Conservation (phyloP, 495 filamentous ascomycete genomes). For the Penicillium coprophilum region DNA sequence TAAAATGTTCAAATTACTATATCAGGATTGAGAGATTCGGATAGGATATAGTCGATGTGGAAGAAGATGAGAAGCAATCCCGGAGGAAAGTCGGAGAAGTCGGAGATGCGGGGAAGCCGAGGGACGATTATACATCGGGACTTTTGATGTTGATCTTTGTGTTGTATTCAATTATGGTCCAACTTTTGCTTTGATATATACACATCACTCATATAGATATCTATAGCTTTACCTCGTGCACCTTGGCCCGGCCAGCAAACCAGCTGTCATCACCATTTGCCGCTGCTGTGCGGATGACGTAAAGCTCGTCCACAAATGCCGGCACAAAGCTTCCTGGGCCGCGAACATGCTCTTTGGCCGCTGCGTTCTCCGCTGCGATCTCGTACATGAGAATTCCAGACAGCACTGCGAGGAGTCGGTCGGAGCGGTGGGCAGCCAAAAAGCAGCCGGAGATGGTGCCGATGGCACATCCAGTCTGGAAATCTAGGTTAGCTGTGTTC, state of each 20-base stretch:
- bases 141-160: no score
- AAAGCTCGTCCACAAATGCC: constrained; percentile 75
- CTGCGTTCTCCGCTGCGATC: constrained; percentile 79
- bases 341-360: constrained; percentile 56
- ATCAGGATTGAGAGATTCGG: background rate
- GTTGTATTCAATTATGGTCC: background rate
- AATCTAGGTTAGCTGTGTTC: constrained; percentile 8
- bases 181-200: constrained; percentile 11
- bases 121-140: no score
- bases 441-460: constrained; percentile 78
- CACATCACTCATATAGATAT: constrained; percentile 9
- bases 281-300: constrained; percentile 51
- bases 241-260: constrained; percentile 54
- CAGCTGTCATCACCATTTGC: constrained; percentile 50
- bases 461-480: constrained; percentile 74
- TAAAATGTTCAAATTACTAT: background rate
- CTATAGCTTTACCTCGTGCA: constrained; percentile 45
- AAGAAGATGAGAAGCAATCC: constrained; percentile 8
- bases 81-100: constrained; percentile 22
- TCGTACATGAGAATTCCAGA: constrained; percentile 78
- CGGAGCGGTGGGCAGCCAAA: constrained; percentile 57
- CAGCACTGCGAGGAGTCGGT: constrained; percentile 67
- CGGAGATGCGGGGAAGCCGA: constrained; percentile 31
- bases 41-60: background rate
- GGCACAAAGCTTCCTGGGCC: constrained; percentile 90